Evolutionary conservation across 768 basidiomycete genomes (phyloP).

Genomic region (Asterophora lycoperdoides): DNA sequence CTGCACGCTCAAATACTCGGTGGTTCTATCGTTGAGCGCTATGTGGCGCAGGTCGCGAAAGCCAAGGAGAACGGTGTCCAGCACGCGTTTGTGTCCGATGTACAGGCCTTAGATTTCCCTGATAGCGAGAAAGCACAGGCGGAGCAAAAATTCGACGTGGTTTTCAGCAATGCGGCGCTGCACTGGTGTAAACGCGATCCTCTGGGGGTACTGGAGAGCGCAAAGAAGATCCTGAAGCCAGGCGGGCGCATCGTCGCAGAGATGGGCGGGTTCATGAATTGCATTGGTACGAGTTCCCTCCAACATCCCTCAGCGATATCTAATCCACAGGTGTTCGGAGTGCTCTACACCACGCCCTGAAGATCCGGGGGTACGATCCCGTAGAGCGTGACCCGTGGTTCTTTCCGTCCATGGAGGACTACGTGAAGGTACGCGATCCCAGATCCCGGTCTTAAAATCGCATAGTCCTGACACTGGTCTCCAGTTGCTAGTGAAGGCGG

Average conservation of each 20-base stretch:
- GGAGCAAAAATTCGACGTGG: conserved; percentile 56
- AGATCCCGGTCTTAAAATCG: background rate
- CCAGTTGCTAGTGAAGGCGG: conserved; percentile 52
- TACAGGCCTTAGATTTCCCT: conserved; percentile 43
- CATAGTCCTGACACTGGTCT: background rate
- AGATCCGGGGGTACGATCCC: conserved; percentile 54
- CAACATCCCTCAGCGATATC: background rate
- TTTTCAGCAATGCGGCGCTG: conserved; percentile 75
- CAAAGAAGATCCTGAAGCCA: conserved; percentile 57
- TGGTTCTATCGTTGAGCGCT: background rate
- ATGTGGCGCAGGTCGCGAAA: conserved; percentile 46
- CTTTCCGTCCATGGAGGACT: conserved; percentile 71
- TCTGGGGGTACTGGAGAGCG: conserved; percentile 53
- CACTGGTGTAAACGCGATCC: conserved; percentile 87
- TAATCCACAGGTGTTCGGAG: conserved; percentile 50
- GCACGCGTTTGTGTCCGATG: conserved; percentile 48
- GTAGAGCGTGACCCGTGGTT: conserved; percentile 73
- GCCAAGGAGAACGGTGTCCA: conserved; percentile 44
- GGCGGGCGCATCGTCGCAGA: conserved; percentile 74
- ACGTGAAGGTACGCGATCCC: conserved; percentile 42
- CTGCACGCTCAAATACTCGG: background rate
- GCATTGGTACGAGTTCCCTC: conserved; percentile 42
- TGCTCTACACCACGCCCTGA: conserved; percentile 51
- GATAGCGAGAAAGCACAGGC: conserved; percentile 21
- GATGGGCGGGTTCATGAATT: conserved; percentile 75